Evolutionary conservation across 2,329 filamentous ascomycete genomes (phyloP), one percentile per base, ranked within the genome.

Genomic region (Aureobasidium uvarum): DNA sequence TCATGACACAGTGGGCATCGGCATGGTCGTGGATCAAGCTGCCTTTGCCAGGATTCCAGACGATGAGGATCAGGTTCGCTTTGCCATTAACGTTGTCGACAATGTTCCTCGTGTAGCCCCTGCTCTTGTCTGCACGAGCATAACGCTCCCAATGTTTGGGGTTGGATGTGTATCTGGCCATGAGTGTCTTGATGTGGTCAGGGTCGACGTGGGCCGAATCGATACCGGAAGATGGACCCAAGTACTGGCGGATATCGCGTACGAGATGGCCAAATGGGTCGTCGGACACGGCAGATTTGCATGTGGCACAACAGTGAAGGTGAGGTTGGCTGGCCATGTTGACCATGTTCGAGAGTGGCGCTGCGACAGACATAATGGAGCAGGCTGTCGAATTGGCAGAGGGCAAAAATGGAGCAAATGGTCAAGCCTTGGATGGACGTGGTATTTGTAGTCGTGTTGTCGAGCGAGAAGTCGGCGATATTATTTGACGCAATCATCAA

Each of bases 1-100:
- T 96, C 91, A 96, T 96, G 71, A 96, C 81, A 77, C 93, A 97
- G 76, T 96, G 93, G 45, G 92, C 91, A 68, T 94, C 91, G 50
- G 80, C 79, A 70, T 83, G 81, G 66, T 97, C 93, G 74, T 97
- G 93, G 74, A 97, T 92, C 13, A 90, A 88, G 71, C 89, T 94
- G 43, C 85, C 85, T 78, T 91, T 91, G 60, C 90, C 89, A 0
- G 93, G 92, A 18, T 87, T 89, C 93, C 93, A 97, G 45, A 96
- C 92, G 46, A 96, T 85, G 55, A 96, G 86, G 68, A 96, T 85
- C 90, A 91, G 76, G 72, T 91, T 91, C 72, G 86, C 88, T 77
- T 90, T 91, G 66, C 87, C 92, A 71, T 96, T 96, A 2, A 92
- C 91, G 74, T 92, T 89, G 72, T 96, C 91, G 51, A 97, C 92